Conservation (phyloP, 1,139 yeast genomes). For the Candida tetrigidarum region DNA sequence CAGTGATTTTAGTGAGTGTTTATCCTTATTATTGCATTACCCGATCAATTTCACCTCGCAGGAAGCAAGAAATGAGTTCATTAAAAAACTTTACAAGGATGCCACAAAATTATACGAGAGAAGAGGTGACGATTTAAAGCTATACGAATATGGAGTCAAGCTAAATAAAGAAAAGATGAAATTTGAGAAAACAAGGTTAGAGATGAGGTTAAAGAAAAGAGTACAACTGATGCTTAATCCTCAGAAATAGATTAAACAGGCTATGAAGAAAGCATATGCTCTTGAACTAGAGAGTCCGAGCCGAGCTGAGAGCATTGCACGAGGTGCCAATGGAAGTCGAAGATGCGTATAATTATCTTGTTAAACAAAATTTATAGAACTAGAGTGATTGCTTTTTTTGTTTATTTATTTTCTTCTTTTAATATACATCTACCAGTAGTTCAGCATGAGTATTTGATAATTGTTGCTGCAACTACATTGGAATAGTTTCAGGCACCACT, state of each 20-base stretch:
- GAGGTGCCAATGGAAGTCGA: conserved; percentile 69
- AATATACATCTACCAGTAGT: not conserved
- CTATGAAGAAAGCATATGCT: too few species aligned
- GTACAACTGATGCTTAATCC: conserved; percentile 40
- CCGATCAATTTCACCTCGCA: conserved; percentile 36
- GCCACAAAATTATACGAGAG: conserved; percentile 32
- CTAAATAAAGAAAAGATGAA: conserved; percentile 42
- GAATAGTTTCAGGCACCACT: too few species aligned
- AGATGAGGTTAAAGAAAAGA: conserved; percentile 49
- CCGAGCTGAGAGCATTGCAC: conserved; percentile 73
- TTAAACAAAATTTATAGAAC: conserved; percentile 7
- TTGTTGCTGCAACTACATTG: too few species aligned
- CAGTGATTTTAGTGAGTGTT: conserved; percentile 66
- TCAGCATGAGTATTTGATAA: too few species aligned
- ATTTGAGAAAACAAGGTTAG: conserved; percentile 47
- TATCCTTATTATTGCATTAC: conserved; percentile 61
- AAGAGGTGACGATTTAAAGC: conserved; percentile 39
- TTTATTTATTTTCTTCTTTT: too few species aligned
- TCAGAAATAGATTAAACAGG: not conserved
- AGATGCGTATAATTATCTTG: conserved; percentile 35
- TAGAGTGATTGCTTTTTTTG: too few species aligned
- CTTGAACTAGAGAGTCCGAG: conserved; percentile 76
- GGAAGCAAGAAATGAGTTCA: conserved; percentile 21
- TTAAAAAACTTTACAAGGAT: conserved; percentile 32
- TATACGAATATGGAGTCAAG: conserved; percentile 44